A percentile compares a stretch with the other conserved stretches of the same genome.
These are phyloP conservation scores for Gossypium australe DNA, from an alignment of 345 rosid species.

Conservation along the genomic window DNA sequence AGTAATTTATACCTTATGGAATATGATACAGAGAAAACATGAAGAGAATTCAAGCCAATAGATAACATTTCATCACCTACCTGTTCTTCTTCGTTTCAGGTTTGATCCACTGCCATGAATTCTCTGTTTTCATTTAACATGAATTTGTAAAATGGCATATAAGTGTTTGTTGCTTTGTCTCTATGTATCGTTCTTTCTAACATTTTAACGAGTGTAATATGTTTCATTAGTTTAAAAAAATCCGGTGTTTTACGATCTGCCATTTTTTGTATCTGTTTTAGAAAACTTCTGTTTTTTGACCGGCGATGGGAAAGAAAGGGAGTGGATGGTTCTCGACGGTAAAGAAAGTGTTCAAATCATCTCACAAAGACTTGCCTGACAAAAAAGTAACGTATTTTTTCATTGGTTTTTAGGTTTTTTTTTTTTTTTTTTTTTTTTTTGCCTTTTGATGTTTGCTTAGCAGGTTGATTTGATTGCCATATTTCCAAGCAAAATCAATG, in stretches of 20 bases:
- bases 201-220: not conserved
- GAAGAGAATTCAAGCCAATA: conserved; percentile 10
- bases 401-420: no score
- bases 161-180: not conserved
- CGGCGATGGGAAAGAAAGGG: conserved; percentile 88
- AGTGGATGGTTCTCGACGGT: conserved; percentile 85
- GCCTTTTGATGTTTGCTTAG: no score
- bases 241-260: not conserved
- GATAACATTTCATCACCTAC: not conserved
- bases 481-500: conserved; percentile 6
- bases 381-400: conserved; percentile 29
- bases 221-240: not conserved
- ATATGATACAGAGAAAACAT: conserved; percentile 12
- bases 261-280: not conserved
- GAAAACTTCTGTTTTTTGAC: conserved; percentile 5
- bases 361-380: conserved; percentile 50
- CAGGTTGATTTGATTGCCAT: conserved; percentile 8
- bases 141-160: not conserved
- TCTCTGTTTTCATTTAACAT: not conserved
- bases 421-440: no score
- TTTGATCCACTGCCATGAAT: not conserved
- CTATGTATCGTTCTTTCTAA: not conserved
- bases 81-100: conserved; percentile 10
- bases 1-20: conserved; percentile 2
- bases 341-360: conserved; percentile 85